phyloP scores from a whole-genome alignment of 2,329 filamentous ascomycete genomes.

The Penicillium sp. region DNA sequence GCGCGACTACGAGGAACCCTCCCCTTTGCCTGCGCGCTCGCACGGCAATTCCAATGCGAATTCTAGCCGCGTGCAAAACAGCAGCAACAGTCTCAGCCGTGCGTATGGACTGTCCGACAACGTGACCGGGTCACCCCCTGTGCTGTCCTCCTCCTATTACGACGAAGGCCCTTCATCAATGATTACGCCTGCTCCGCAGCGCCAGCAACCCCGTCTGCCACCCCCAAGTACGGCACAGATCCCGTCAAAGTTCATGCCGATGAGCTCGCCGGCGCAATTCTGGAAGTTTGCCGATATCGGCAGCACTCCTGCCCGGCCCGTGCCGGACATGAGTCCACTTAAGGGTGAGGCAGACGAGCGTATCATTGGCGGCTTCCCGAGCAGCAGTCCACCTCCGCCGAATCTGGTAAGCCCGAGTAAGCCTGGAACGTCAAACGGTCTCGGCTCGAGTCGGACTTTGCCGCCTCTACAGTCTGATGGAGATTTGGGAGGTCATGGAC shows the following conservation, averaged over 20 bases:
- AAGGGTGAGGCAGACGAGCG: slow-evolving; percentile 47
- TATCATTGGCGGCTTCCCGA: slow-evolving; percentile 46
- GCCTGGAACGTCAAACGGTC: slow-evolving; percentile 39
- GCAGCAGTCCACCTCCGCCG: slow-evolving; percentile 53
- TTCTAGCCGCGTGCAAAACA: slow-evolving; percentile 27
- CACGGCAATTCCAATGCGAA: slow-evolving; percentile 31
- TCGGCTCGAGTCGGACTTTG: slow-evolving; percentile 36
- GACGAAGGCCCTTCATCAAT: slow-evolving; percentile 52
- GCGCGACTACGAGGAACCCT: slow-evolving; percentile 48
- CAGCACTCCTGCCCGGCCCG: slow-evolving; percentile 48
- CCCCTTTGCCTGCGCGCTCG: slow-evolving; percentile 44
- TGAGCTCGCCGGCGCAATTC: slow-evolving; percentile 56
- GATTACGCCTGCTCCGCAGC: slow-evolving; percentile 54
- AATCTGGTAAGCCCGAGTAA: slow-evolving; percentile 52
- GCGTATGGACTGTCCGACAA: slow-evolving; percentile 48
- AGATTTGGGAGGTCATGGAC: slow-evolving; percentile 25
- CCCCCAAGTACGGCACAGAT: slow-evolving; percentile 55
- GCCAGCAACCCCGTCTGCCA: slow-evolving; percentile 53
- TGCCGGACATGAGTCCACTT: slow-evolving; percentile 52
- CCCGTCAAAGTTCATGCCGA: slow-evolving; percentile 56
- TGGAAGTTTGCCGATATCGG: slow-evolving; percentile 55
- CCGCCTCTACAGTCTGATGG: slow-evolving; percentile 41
- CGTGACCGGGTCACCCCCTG: slow-evolving; percentile 48
- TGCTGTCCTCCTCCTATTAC: slow-evolving; percentile 54
- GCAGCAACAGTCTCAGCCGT: slow-evolving; percentile 35